Percentiles rank a stretch among this genome's conserved stretches.
Conservation (phyloP, 495 filamentous ascomycete species). For the Evernia prunastri region DNA sequence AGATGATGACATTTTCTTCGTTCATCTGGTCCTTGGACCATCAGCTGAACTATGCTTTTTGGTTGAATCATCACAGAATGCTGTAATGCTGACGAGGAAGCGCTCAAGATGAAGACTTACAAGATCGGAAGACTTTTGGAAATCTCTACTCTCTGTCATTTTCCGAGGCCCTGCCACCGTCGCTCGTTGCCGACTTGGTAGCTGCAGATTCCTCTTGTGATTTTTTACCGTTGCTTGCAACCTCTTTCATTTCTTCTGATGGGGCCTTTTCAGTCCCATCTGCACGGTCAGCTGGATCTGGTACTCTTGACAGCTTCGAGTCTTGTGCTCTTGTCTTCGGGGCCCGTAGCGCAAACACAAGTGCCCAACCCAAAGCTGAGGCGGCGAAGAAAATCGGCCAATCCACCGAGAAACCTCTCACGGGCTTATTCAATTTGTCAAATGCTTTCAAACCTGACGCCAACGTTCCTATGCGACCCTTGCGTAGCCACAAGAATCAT, state of each 20-base stretch:
- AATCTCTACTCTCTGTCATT: not conserved
- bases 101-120: not conserved
- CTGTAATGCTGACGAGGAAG: not conserved
- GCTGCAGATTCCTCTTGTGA: not conserved
- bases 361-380: not conserved
- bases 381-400: not conserved
- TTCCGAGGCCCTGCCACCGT: not conserved
- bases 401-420: not conserved
- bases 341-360: no score
- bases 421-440: not conserved
- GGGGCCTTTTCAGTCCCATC: not conserved
- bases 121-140: not conserved
- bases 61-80: conserved; percentile 23
- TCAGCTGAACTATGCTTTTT: conserved; percentile 31
- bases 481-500: not conserved
- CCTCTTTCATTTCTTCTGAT: not conserved
- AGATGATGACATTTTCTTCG: conserved; percentile 28
- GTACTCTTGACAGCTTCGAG: not conserved
- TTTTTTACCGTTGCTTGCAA: not conserved
- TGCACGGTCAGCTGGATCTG: not conserved
- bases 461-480: not conserved
- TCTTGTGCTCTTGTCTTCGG: not conserved
- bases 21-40: conserved; percentile 24
- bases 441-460: not conserved
- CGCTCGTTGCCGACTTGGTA: not conserved